Evolutionary conservation across 73 alveolate species (phyloP).

Genomic region (Stentor coeruleus): DNA sequence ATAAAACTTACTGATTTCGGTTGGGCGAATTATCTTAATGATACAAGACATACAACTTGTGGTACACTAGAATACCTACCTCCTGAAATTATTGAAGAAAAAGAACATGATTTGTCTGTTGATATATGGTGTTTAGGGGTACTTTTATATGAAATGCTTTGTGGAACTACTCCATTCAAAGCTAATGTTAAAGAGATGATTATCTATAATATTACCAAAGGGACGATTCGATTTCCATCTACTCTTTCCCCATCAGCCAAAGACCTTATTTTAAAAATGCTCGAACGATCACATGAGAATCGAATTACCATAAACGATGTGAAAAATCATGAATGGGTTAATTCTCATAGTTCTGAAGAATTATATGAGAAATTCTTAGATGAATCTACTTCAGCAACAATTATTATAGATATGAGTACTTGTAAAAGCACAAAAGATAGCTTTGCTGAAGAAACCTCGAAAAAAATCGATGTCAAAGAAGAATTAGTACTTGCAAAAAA

Average conservation of each 20-base stretch:
- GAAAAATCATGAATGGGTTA: too few relatives aligned
- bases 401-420: too few relatives aligned
- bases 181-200: too few relatives aligned
- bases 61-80: conserved; percentile 51
- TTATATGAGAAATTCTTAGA: background rate
- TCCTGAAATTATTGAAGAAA: conserved; percentile 47
- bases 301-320: too few relatives aligned
- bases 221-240: too few relatives aligned
- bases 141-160: conserved; percentile 3
- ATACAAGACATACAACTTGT: conserved; percentile 41
- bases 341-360: too few relatives aligned
- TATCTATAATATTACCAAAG: too few relatives aligned
- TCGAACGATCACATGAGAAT: too few relatives aligned
- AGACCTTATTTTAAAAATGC: too few relatives aligned
- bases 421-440: background rate
- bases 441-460: background rate
- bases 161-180: conserved; percentile 16
- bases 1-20: conserved; percentile 52
- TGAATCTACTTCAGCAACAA: background rate
- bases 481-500: background rate
- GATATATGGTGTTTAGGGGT: conserved; percentile 36
- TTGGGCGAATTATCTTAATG: conserved; percentile 48
- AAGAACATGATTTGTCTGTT: conserved; percentile 51
- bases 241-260: too few relatives aligned
- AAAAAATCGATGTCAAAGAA: background rate